Percentiles rank a stretch among this genome's conserved stretches.
These are phyloP conservation scores for Brassica napus DNA, from an alignment of 345 rosid species.

Conservation along the genomic window DNA sequence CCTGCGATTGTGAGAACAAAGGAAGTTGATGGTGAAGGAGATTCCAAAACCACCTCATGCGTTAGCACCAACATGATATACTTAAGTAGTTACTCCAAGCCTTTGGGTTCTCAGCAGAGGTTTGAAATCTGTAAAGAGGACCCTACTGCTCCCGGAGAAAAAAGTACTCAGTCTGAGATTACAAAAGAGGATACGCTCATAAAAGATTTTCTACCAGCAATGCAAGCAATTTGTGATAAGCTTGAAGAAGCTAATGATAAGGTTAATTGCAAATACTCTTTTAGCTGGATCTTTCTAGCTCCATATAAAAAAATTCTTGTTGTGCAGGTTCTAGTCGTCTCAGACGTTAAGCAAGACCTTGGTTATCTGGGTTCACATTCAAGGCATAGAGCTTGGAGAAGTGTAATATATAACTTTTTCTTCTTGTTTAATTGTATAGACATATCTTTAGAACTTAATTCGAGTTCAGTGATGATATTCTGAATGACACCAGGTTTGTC, in stretches of 20 bases:
- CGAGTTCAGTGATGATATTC: not conserved
- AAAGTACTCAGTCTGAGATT: constrained; percentile 30
- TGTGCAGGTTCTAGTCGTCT: constrained; percentile 79
- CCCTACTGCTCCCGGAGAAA: not conserved
- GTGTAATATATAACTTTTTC: constrained; percentile 44
- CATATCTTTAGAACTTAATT: not conserved
- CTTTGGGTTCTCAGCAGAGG: not conserved
- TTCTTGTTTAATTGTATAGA: constrained; percentile 3
- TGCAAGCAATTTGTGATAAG: constrained; percentile 77
- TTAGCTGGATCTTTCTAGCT: constrained; percentile 15
- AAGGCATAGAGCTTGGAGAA: constrained; percentile 86
- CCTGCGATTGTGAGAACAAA: constrained; percentile 74
- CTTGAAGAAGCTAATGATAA: constrained; percentile 78
- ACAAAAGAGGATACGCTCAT: constrained; percentile 59
- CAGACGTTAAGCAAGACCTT: constrained; percentile 82
- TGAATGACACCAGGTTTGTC: constrained; percentile 53
- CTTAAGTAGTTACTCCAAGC: constrained; percentile 52
- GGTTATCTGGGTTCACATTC: constrained; percentile 62
- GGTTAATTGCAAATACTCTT: constrained; percentile 46
- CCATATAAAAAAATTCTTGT: constrained; percentile 43
- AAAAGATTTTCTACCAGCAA: constrained; percentile 80
- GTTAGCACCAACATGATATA: constrained; percentile 63
- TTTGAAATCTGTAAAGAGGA: not conserved
- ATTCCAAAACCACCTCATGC: constrained; percentile 53
- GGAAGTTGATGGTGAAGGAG: constrained; percentile 66